Conservation (phyloP, 208 protist genomes). For the Acanthamoeba castellanii region DNA sequence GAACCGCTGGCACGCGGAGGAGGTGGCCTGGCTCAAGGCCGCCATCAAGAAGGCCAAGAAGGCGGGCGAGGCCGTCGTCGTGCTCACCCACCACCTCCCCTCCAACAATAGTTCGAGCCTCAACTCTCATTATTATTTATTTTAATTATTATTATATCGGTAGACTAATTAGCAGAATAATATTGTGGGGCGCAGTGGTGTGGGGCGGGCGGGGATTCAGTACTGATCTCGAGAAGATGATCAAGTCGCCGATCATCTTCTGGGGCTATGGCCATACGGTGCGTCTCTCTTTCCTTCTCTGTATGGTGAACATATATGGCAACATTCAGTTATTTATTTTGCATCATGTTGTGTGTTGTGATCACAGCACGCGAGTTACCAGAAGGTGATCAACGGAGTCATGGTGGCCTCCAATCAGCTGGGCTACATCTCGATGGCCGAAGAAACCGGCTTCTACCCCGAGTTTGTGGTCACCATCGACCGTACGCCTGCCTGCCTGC, state of each 20-base stretch:
- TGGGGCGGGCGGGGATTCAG: not conserved
- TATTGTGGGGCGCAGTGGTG: too few species aligned
- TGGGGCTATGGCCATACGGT: slow-evolving; percentile 38
- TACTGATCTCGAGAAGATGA: not conserved
- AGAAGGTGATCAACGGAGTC: not conserved
- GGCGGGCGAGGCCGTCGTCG: not conserved
- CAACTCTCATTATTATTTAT: too few species aligned
- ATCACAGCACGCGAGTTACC: not conserved
- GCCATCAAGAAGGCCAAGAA: not conserved
- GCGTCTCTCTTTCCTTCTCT: not conserved
- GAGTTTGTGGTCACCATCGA: slow-evolving; percentile 20
- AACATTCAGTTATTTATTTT: too few species aligned
- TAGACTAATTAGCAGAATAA: too few species aligned
- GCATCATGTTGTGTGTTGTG: not conserved
- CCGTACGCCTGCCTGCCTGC: too few species aligned
- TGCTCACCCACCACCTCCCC: not conserved
- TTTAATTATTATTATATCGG: too few species aligned
- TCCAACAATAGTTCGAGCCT: not conserved
- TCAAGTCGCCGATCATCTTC: not conserved
- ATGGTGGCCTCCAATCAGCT: slow-evolving; percentile 54
- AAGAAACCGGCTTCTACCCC: slow-evolving; percentile 22
- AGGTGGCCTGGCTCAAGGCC: slow-evolving; percentile 29
- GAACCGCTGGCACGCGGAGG: slow-evolving; percentile 50
- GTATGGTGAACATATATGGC: not conserved
- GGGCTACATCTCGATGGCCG: slow-evolving; percentile 31